phyloP scores from a whole-genome alignment of 2,329 filamentous ascomycete genomes.

The Elsinoe fawcettii region DNA sequence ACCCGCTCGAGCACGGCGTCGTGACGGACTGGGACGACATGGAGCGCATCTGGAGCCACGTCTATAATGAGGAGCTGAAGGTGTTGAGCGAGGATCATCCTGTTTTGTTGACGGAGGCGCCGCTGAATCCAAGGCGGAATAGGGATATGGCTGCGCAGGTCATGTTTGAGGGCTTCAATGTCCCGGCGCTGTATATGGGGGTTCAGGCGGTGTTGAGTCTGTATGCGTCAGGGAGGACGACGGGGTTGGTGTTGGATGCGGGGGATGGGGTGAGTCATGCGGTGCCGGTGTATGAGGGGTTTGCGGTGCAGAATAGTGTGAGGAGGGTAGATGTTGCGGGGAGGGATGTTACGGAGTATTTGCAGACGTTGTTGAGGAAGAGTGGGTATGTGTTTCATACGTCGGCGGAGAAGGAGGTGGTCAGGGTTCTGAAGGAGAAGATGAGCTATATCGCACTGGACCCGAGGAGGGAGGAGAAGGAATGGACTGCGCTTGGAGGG shows the following conservation, averaged over 20 bases:
- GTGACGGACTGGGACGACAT: constrained; percentile 99
- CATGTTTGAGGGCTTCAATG: constrained; percentile 97
- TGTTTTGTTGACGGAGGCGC: constrained; percentile 90
- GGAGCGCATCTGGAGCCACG: constrained; percentile 98
- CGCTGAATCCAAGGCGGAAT: constrained; percentile 89
- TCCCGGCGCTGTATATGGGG: constrained; percentile 90
- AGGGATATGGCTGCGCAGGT: constrained; percentile 95
- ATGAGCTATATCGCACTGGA: constrained; percentile 86
- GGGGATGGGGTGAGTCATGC: constrained; percentile 96
- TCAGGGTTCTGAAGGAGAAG: constrained; percentile 92
- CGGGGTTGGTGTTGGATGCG: constrained; percentile 88
- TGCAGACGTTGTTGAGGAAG: constrained; percentile 86
- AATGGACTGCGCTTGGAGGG: constrained; percentile 66
- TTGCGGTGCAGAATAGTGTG: constrained; percentile 93
- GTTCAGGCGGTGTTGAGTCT: constrained; percentile 95
- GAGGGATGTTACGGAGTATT: constrained; percentile 88
- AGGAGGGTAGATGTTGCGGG: constrained; percentile 93
- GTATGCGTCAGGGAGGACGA: constrained; percentile 92
- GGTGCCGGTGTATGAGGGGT: constrained; percentile 95
- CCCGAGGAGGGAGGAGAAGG: constrained; percentile 90
- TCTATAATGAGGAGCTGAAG: constrained; percentile 92
- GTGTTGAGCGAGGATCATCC: constrained; percentile 98
- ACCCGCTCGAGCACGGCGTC: constrained; percentile 93
- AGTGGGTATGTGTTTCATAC: constrained; percentile 93
- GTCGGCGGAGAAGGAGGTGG: constrained; percentile 98